A percentile compares a stretch with the other conserved stretches of the same genome.
These are phyloP conservation scores for Microstegium vimineum DNA, from an alignment of 176 grass and related monocot genomes.

Conservation along the genomic window DNA sequence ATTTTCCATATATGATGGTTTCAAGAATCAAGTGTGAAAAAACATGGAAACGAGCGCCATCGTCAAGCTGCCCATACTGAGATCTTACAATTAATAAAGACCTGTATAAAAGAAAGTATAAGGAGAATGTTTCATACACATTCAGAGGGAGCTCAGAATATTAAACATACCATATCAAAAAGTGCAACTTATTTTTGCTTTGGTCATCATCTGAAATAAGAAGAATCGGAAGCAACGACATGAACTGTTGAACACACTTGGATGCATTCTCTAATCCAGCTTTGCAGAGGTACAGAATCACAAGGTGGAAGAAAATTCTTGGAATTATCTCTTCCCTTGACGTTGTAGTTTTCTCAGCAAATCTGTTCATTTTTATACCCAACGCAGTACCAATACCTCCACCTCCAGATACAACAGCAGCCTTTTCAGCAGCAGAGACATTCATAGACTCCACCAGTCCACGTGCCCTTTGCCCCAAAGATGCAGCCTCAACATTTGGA, in stretches of 20 bases:
- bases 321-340: slow-evolving; percentile 79
- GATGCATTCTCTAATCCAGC: slow-evolving; percentile 82
- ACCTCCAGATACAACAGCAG: slow-evolving; percentile 87
- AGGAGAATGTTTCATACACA: background rate
- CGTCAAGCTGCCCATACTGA: slow-evolving; percentile 71
- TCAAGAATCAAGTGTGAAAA: slow-evolving; percentile 87
- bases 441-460: slow-evolving; percentile 89
- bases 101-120: slow-evolving; percentile 44
- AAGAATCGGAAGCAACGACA: slow-evolving; percentile 75
- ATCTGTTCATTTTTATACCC: slow-evolving; percentile 64
- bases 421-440: slow-evolving; percentile 89
- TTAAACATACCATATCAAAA: slow-evolving; percentile 72
- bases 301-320: slow-evolving; percentile 86
- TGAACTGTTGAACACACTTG: slow-evolving; percentile 75
- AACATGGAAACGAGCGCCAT: slow-evolving; percentile 82
- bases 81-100: slow-evolving; percentile 72
- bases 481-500: slow-evolving; percentile 49
- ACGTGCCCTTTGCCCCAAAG: slow-evolving; percentile 78
- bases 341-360: slow-evolving; percentile 75
- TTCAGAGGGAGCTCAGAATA: background rate
- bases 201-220: slow-evolving; percentile 77
- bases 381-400: slow-evolving; percentile 75
- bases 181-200: slow-evolving; percentile 82
- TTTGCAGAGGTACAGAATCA: slow-evolving; percentile 89
- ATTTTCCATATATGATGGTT: slow-evolving; percentile 82